These are phyloP conservation scores for Panus rudis DNA, from an alignment of 768 basidiomycete genomes.

Conservation along the genomic window DNA sequence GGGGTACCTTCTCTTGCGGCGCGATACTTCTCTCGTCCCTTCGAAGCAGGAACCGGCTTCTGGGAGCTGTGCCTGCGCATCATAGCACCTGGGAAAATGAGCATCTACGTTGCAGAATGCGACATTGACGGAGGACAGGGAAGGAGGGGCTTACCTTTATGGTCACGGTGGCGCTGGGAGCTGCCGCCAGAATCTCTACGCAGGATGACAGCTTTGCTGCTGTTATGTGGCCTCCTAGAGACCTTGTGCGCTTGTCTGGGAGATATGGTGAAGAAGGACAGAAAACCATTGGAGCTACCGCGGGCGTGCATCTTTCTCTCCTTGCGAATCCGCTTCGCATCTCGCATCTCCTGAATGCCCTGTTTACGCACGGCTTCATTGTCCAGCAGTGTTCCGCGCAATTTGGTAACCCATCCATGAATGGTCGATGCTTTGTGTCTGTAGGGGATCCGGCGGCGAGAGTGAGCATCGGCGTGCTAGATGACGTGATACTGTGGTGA, in stretches of 20 bases:
- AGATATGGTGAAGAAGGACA: constrained; percentile 21
- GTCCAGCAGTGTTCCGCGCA: constrained; percentile 63
- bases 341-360: constrained; percentile 68
- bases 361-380: constrained; percentile 47
- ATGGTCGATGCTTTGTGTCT: constrained; percentile 36
- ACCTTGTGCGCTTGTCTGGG: constrained; percentile 2
- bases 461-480: constrained; percentile 2
- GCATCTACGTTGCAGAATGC: no score
- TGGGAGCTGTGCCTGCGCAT: constrained; percentile 13
- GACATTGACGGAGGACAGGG: no score
- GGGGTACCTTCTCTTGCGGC: no score
- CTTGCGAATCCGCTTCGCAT: constrained; percentile 33
- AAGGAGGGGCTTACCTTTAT: no score
- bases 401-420: constrained; percentile 77
- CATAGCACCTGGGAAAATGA: no score
- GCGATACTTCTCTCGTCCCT: constrained; percentile 7
- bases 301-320: constrained; percentile 25
- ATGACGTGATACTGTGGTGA: neutral
- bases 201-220: constrained; percentile 1
- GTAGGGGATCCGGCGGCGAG: constrained; percentile 24
- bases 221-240: neutral
- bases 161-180: no score
- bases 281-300: constrained; percentile 20
- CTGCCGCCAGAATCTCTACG: constrained; percentile 9
- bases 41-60: constrained; percentile 7